phyloP scores from a whole-genome alignment of 257 asterid species.

The Apocynum venetum region DNA sequence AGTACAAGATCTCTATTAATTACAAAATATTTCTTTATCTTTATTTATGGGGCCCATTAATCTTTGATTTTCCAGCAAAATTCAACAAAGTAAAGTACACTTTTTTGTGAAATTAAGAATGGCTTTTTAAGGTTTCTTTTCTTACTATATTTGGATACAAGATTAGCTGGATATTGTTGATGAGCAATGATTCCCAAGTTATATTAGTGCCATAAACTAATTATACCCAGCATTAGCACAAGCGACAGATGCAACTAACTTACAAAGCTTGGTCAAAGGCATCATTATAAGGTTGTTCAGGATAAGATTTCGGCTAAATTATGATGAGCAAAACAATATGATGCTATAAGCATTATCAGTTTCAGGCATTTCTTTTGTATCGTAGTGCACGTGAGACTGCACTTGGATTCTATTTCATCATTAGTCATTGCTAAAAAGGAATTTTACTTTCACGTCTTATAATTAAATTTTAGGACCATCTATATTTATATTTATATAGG shows the following conservation, averaged over 20 bases:
- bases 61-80: not conserved
- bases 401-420: conserved; percentile 21
- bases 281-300: conserved; percentile 35
- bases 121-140: conserved; percentile 1
- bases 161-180: conserved; percentile 13
- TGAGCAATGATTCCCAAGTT: conserved; percentile 13
- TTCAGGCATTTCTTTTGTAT: conserved; percentile 20
- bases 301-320: conserved; percentile 38
- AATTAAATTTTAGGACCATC: not conserved
- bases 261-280: conserved; percentile 30
- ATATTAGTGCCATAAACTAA: not conserved
- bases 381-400: conserved; percentile 43
- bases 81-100: conserved; percentile 16
- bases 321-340: conserved; percentile 35
- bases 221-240: conserved; percentile 1
- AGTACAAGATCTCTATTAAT: not conserved
- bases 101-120: conserved; percentile 7
- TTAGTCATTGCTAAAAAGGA: conserved; percentile 11
- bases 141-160: conserved; percentile 2
- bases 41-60: conserved; percentile 3
- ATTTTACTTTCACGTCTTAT: conserved; percentile 10
- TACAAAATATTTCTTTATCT: not conserved
- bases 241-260: conserved; percentile 12
- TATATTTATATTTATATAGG: not conserved
- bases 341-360: conserved; percentile 27